Conservation (phyloP, 108 stramenopile genomes). For the Chaetoceros tenuissimus region DNA sequence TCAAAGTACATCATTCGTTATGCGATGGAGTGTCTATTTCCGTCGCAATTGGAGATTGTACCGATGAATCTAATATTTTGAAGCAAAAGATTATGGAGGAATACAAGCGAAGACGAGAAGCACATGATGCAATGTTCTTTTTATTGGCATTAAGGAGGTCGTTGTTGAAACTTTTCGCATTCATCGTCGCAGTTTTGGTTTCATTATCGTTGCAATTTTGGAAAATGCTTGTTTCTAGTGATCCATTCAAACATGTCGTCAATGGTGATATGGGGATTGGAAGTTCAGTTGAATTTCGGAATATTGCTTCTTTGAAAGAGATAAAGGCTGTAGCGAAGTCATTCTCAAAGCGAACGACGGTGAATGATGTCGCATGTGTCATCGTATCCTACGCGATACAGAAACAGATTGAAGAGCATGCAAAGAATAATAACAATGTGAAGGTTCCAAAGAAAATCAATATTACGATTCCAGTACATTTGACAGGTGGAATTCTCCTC, state of each 20-base stretch:
- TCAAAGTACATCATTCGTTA: slow-evolving; percentile 13
- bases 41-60: slow-evolving; percentile 9
- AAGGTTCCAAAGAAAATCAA: slow-evolving; percentile 4
- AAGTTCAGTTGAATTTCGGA: slow-evolving; percentile 15
- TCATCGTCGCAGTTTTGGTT: slow-evolving; percentile 2
- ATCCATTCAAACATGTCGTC: slow-evolving; percentile 19
- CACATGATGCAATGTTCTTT: slow-evolving; percentile 1
- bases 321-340: slow-evolving; percentile 15
- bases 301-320: slow-evolving; percentile 12
- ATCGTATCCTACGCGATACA: slow-evolving; percentile 6
- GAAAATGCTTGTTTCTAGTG: slow-evolving; percentile 18
- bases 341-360: slow-evolving; percentile 4
- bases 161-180: too few species aligned
- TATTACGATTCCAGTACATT: slow-evolving; percentile 8
- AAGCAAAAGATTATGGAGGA: slow-evolving; percentile 6
- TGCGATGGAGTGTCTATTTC: slow-evolving; percentile 21
- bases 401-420: slow-evolving; percentile 7
- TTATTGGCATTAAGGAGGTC: too few species aligned
- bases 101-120: neutral
- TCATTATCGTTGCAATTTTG: slow-evolving; percentile 15
- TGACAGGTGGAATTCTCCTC: slow-evolving; percentile 4
- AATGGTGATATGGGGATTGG: neutral
- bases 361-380: slow-evolving; percentile 21
- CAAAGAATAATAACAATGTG: neutral
- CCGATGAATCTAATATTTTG: slow-evolving; percentile 16